Evolutionary conservation across 306 rosid species (phyloP), one percentile per base, ranked within the genome.

Genomic region (Arachis stenosperma): DNA sequence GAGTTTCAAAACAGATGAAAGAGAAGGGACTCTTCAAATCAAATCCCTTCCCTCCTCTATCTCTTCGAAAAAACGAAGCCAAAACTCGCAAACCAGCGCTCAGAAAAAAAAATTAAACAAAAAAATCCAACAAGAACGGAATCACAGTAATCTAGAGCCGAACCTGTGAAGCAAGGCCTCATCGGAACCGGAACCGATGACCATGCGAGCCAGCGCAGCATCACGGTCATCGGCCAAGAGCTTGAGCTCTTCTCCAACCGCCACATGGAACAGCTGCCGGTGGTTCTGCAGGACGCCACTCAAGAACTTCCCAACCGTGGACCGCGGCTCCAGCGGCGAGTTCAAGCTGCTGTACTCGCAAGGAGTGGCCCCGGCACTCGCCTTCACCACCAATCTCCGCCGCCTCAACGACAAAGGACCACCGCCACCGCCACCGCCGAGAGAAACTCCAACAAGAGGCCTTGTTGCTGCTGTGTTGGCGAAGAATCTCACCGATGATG

Each of bases 141-240:
- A 47, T 3, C 4, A 8, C 3, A n/a, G 4, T 33, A 4, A 47
- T 15, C 6, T 43, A 39, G 69, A 15, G 9, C 66, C 78, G 52
- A 80, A 93, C 99, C 98, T 88, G 59, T 95, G 96, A 65, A 95
- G 97, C 61, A 82, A 73, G 71, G 95, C 88, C 59, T 89, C 92
- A 54, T 84, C 86, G 0, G 98, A 85, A 30, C 17, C 63, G 42
- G 85, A 73, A 70, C 66, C 68, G 46, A 81, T 84, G 0, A 68
- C 5, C 96, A 83, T 77, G 29, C 97, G 98, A 73, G 82, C 50
- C 51, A 70, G 61, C 0, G 98, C 97, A 0, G 70, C 88, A 61
- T 84, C 86, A 15, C 95, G 92, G 37, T 89, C 91, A 77, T 88
- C 85, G 4, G 88, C 83, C 86, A 95, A 74, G 53, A 78, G 86